Conservation (phyloP, 139 green algal species). For the Mesotaenium endlicherianum region DNA sequence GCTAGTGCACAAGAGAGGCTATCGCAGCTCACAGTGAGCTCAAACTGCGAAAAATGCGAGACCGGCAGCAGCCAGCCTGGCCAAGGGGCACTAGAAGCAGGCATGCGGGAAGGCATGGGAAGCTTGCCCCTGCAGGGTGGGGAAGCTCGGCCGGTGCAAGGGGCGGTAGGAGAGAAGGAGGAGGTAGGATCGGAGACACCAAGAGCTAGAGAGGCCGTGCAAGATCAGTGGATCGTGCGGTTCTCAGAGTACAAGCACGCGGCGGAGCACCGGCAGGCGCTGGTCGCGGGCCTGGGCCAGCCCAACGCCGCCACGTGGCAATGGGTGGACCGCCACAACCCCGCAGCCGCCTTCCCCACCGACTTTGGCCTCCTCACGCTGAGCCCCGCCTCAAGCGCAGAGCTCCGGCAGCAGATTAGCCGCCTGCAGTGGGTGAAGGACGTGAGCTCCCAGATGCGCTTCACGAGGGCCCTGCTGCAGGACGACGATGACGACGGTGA, state of each 20-base stretch:
- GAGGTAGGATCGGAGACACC: background rate
- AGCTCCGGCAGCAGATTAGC: background rate
- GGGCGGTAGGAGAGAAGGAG: background rate
- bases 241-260: slow-evolving; percentile 32
- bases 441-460: slow-evolving; percentile 31
- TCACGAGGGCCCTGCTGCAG: slow-evolving; percentile 16
- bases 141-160: background rate
- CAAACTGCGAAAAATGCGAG: background rate
- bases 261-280: background rate
- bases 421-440: slow-evolving; percentile 32
- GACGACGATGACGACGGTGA: background rate
- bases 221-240: slow-evolving; percentile 42
- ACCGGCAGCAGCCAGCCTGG: background rate
- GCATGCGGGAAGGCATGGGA: background rate
- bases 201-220: slow-evolving; percentile 13
- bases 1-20: no score
- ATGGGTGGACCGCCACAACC: slow-evolving; percentile 45
- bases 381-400: background rate
- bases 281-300: slow-evolving; percentile 6
- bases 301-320: background rate
- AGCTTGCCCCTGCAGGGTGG: background rate
- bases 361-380: slow-evolving; percentile 46
- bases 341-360: slow-evolving; percentile 36
- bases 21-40: no score
- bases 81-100: background rate